These are phyloP conservation scores for Ambispora gerdemannii DNA, from an alignment of 192 early-diverging fungal genomes.

Conservation along the genomic window DNA sequence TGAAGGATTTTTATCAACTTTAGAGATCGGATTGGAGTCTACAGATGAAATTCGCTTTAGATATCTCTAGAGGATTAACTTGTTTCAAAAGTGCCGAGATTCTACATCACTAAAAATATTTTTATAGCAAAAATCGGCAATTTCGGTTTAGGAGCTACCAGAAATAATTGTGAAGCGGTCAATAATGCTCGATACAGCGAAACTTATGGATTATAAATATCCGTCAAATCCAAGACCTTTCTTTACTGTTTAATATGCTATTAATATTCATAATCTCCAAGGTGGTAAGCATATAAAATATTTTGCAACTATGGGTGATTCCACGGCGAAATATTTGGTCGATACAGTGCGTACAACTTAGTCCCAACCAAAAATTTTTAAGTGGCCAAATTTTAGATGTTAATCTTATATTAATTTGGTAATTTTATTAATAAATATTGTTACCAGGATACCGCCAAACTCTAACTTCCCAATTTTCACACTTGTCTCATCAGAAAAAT, in stretches of 20 bases:
- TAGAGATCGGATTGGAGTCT: background rate
- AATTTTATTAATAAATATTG: too few species aligned
- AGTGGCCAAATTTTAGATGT: too few species aligned
- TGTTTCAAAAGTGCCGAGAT: constrained; percentile 41
- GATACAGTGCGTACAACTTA: too few species aligned
- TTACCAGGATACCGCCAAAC: too few species aligned
- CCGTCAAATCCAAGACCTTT: background rate
- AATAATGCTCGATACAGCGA: constrained; percentile 6
- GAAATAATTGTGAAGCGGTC: background rate
- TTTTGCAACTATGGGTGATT: constrained; percentile 13
- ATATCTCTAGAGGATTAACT: constrained; percentile 38
- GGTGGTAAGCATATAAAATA: constrained; percentile 8
- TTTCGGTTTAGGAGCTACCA: constrained; percentile 32
- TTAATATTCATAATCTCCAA: background rate
- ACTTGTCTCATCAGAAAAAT: too few species aligned
- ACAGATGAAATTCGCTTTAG: constrained; percentile 36
- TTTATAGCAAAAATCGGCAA: constrained; percentile 36
- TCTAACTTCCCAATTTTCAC: too few species aligned
- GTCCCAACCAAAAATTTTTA: too few species aligned
- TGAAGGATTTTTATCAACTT: constrained; percentile 38
- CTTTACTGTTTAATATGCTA: constrained; percentile 5
- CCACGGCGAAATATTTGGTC: constrained; percentile 22
- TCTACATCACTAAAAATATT: constrained; percentile 38
- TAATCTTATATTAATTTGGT: too few species aligned
- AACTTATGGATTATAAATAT: background rate